A percentile compares a stretch with the other conserved stretches of the same genome.
phyloP scores from a whole-genome alignment of 2,329 filamentous ascomycete genomes.

The Aspergillus pseudoglaucus region DNA sequence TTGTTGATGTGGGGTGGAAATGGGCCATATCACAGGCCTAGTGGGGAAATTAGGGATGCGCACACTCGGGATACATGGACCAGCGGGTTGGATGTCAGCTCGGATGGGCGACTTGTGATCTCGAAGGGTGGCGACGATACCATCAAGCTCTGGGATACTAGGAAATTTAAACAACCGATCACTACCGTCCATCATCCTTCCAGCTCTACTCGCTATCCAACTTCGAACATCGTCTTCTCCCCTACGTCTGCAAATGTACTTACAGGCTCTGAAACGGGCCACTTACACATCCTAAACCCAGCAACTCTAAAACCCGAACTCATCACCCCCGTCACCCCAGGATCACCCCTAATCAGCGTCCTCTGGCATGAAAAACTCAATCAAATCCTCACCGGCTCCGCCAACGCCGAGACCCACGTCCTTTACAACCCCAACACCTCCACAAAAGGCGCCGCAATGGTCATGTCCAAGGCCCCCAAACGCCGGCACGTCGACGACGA shows the following conservation, averaged over 20 bases:
- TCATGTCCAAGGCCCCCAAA: conserved; percentile 91
- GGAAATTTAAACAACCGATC: conserved; percentile 88
- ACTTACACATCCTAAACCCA: conserved; percentile 88
- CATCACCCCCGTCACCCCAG: conserved; percentile 81
- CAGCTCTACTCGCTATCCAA: conserved; percentile 75
- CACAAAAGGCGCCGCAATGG: conserved; percentile 69
- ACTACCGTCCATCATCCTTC: conserved; percentile 72
- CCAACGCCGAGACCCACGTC: conserved; percentile 81
- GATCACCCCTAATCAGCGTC: conserved; percentile 73
- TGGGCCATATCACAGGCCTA: conserved; percentile 74
- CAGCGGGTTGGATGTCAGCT: conserved; percentile 81
- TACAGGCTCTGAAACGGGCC: conserved; percentile 77
- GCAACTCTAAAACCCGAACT: conserved; percentile 81
- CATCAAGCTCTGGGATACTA: conserved; percentile 94
- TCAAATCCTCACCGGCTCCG: conserved; percentile 90
- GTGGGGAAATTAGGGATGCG: conserved; percentile 75
- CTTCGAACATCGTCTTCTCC: conserved; percentile 82
- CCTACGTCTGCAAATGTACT: conserved; percentile 78
- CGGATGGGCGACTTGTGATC: conserved; percentile 83
- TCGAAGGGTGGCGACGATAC: conserved; percentile 85
- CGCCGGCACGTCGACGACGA: conserved; percentile 94
- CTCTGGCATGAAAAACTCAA: conserved; percentile 93
- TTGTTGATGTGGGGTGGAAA: conserved; percentile 88
- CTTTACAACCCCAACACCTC: conserved; percentile 87
- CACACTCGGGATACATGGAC: conserved; percentile 84